Conservation (phyloP, 768 basidiomycete genomes). For the Suillus spraguei region DNA sequence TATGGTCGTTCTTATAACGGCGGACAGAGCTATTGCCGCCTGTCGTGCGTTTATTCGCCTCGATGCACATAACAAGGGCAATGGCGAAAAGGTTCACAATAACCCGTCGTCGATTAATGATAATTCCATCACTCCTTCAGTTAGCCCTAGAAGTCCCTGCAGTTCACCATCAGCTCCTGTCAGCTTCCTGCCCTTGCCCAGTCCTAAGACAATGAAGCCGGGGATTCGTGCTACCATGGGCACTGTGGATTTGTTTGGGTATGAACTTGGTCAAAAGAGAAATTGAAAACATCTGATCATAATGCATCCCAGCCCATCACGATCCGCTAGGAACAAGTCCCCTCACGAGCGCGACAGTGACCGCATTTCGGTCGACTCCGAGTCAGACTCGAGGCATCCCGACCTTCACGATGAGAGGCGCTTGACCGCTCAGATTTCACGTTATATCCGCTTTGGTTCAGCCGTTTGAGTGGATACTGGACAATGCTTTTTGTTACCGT, state of each 20-base stretch:
- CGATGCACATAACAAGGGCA: conserved; percentile 49
- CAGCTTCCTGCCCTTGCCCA: conserved; percentile 19
- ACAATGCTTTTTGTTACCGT: neutral
- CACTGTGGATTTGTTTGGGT: conserved; percentile 59
- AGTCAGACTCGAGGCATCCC: neutral
- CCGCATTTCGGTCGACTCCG: neutral
- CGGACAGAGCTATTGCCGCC: conserved; percentile 52
- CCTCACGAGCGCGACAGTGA: conserved; percentile 1
- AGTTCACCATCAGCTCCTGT: neutral
- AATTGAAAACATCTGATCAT: neutral
- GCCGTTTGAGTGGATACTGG: neutral
- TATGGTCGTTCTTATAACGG: conserved; percentile 8
- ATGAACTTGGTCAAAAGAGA: neutral
- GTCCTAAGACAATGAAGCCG: conserved; percentile 1
- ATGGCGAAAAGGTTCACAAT: neutral
- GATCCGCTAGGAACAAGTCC: conserved; percentile 1
- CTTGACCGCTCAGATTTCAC: neutral
- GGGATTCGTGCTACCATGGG: conserved; percentile 60
- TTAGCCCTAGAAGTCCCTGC: neutral
- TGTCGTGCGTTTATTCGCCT: conserved; percentile 71
- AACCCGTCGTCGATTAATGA: conserved; percentile 8
- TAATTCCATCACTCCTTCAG: neutral
- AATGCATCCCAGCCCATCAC: neutral
- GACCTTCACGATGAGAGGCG: neutral
- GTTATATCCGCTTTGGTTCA: neutral